phyloP scores from a whole-genome alignment of 2,329 filamentous ascomycete species.

The Onygenales sp. region DNA sequence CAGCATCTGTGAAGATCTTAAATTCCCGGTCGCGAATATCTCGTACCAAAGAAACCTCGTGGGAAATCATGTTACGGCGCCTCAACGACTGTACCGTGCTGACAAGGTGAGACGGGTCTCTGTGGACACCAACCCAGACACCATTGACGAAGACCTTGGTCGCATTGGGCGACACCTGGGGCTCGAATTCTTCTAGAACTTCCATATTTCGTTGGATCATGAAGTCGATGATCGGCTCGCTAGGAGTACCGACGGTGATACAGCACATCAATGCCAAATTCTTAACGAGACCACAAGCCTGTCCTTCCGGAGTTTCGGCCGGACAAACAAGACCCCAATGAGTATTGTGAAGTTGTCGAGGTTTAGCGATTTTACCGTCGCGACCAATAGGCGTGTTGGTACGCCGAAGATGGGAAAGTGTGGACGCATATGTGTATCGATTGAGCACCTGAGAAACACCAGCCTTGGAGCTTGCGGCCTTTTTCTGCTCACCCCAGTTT shows the following conservation, averaged over 20 bases:
- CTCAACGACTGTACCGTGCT: slow-evolving; percentile 67
- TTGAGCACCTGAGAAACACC: slow-evolving; percentile 98
- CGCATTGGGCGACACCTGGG: slow-evolving; percentile 72
- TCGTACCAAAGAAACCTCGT: slow-evolving; percentile 87
- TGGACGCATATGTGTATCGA: slow-evolving; percentile 94
- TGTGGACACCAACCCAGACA: slow-evolving; percentile 93
- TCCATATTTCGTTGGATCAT: slow-evolving; percentile 97
- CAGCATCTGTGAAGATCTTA: slow-evolving; percentile 96
- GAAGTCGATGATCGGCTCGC: slow-evolving; percentile 84
- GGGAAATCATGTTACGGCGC: slow-evolving; percentile 72
- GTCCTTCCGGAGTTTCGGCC: slow-evolving; percentile 93
- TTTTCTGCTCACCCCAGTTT: slow-evolving; percentile 99
- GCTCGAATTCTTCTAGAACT: slow-evolving; percentile 89
- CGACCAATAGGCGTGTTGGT: slow-evolving; percentile 97
- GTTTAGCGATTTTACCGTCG: slow-evolving; percentile 97
- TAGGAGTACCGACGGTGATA: slow-evolving; percentile 87
- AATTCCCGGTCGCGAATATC: slow-evolving; percentile 97
- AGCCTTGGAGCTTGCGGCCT: slow-evolving; percentile 85
- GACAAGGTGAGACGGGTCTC: slow-evolving; percentile 78
- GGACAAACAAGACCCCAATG: slow-evolving; percentile 98
- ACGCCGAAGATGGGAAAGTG: slow-evolving; percentile 87
- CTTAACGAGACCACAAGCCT: slow-evolving; percentile 96
- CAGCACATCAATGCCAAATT: slow-evolving; percentile 98
- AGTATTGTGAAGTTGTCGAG: slow-evolving; percentile 93
- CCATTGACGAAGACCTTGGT: slow-evolving; percentile 98